phyloP scores from a whole-genome alignment of 768 basidiomycete species.

The Pholiota microspora region DNA sequence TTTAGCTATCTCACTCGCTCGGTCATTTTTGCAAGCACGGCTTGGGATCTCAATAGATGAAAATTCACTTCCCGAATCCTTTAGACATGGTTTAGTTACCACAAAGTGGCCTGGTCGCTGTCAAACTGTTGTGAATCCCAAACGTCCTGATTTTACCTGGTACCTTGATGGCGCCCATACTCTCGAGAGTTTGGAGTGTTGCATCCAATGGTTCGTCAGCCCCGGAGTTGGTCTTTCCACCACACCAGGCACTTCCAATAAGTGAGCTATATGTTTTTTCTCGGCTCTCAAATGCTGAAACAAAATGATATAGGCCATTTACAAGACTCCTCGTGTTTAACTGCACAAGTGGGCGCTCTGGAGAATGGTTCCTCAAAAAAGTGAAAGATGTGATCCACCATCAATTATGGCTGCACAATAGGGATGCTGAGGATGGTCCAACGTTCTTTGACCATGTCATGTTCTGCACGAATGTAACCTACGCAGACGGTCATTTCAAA shows the following conservation, averaged over 20 bases:
- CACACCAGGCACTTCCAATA: constrained; percentile 5
- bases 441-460: constrained; percentile 82
- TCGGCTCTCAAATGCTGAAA: constrained; percentile 4
- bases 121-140: constrained; percentile 73
- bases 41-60: constrained; percentile 22
- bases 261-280: constrained; percentile 4
- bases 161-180: constrained; percentile 97
- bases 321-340: constrained; percentile 85
- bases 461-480: constrained; percentile 97
- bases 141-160: constrained; percentile 61
- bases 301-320: constrained; percentile 22
- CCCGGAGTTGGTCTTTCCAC: constrained; percentile 49
- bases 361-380: constrained; percentile 60
- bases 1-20: constrained; percentile 75
- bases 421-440: constrained; percentile 30
- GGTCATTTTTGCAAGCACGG: constrained; percentile 52
- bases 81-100: constrained; percentile 60
- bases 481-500: constrained; percentile 85
- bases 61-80: constrained; percentile 44
- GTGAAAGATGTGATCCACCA: constrained; percentile 51
- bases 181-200: constrained; percentile 81
- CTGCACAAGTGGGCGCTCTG: constrained; percentile 89
- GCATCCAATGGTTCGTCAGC: constrained; percentile 84
- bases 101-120: constrained; percentile 95
- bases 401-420: constrained; percentile 41